phyloP scores from a whole-genome alignment of 1,139 yeast species.

The Kodamaea alishanica region DNA sequence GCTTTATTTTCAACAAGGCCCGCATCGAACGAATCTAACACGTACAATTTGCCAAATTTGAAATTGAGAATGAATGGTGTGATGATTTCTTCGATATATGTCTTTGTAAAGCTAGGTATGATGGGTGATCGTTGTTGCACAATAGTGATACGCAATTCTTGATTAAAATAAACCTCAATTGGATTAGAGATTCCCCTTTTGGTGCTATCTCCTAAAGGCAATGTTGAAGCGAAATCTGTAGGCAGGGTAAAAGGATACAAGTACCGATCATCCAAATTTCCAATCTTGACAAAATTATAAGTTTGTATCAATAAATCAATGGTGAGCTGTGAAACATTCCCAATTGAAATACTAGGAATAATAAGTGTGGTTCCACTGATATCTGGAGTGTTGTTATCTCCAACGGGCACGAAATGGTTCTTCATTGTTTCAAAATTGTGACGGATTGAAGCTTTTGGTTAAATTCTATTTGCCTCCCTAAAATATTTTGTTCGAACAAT shows the following conservation, averaged over 20 bases:
- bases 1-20: slow-evolving; percentile 37
- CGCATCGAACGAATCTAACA: slow-evolving; percentile 73
- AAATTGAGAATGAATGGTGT: slow-evolving; percentile 43
- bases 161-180: slow-evolving; percentile 54
- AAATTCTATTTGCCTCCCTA: too few species aligned
- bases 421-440: neutral
- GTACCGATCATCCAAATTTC: slow-evolving; percentile 53
- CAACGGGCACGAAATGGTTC: slow-evolving; percentile 1
- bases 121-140: slow-evolving; percentile 86
- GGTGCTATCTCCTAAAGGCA: neutral
- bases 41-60: slow-evolving; percentile 45
- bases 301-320: slow-evolving; percentile 72
- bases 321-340: slow-evolving; percentile 85
- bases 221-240: slow-evolving; percentile 40
- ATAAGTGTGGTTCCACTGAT: slow-evolving; percentile 35
- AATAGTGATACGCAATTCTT: slow-evolving; percentile 42
- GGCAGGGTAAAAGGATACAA: slow-evolving; percentile 87
- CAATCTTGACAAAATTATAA: slow-evolving; percentile 47
- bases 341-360: slow-evolving; percentile 79
- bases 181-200: slow-evolving; percentile 51
- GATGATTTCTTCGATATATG: slow-evolving; percentile 53
- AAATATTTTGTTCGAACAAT: too few species aligned
- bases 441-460: too few species aligned
- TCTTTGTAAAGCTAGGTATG: slow-evolving; percentile 55
- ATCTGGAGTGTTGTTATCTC: neutral